Evolutionary conservation across 352 stramenopile species (phyloP).

Genomic region (Plasmopara halstedii): DNA sequence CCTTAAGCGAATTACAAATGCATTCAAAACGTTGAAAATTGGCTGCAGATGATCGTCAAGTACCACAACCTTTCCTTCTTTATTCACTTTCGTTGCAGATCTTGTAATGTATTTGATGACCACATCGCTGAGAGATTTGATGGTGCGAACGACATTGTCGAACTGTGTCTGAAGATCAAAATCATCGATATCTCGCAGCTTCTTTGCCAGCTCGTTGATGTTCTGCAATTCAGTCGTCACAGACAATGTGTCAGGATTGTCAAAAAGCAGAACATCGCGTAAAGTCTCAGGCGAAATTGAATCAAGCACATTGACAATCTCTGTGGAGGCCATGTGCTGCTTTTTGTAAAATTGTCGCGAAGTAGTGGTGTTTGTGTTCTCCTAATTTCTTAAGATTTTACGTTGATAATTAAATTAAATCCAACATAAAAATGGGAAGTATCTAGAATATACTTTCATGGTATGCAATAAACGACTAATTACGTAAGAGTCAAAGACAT

Average conservation of each 20-base stretch:
- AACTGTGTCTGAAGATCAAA: slow-evolving; percentile 5
- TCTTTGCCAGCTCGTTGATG: slow-evolving; percentile 10
- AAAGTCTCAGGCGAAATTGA: neutral
- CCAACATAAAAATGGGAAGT: too few species aligned
- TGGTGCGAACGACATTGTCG: slow-evolving; percentile 2
- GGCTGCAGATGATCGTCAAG: slow-evolving; percentile 25
- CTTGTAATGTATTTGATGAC: slow-evolving; percentile 14
- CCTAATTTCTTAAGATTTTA: too few species aligned
- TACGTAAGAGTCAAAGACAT: too few species aligned
- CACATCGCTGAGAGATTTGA: slow-evolving; percentile 28
- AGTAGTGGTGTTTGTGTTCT: too few species aligned
- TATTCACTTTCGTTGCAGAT: slow-evolving; percentile 1
- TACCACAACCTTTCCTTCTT: slow-evolving; percentile 7
- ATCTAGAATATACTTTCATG: too few species aligned
- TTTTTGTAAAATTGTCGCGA: too few species aligned
- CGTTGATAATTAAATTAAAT: too few species aligned
- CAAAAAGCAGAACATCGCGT: slow-evolving; percentile 5
- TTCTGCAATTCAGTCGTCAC: neutral
- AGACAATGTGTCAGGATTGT: neutral
- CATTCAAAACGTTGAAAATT: slow-evolving; percentile 19
- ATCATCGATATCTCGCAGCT: slow-evolving; percentile 1
- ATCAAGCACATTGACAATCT: slow-evolving; percentile 12
- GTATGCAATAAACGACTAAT: too few species aligned
- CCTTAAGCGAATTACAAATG: slow-evolving; percentile 9
- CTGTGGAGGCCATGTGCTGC: neutral